These are phyloP conservation scores for Aspergillus sp. DNA, from an alignment of 2,329 filamentous ascomycete species.

Conservation along the genomic window DNA sequence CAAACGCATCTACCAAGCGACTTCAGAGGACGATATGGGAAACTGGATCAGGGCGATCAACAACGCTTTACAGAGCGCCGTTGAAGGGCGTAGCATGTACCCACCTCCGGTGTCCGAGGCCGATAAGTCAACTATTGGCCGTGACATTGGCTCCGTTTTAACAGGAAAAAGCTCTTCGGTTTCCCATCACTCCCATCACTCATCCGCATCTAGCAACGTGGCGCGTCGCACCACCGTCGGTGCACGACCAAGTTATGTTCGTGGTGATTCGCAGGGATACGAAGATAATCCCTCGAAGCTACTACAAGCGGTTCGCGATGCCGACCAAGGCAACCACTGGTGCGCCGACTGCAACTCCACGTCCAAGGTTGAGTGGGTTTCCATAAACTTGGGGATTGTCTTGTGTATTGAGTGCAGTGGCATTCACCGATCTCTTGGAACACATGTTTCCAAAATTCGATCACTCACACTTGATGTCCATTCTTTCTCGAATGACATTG, in stretches of 20 bases:
- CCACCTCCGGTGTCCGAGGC: constrained; percentile 45
- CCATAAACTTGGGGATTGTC: constrained; percentile 94
- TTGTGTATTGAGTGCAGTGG: constrained; percentile 98
- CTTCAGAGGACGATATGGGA: constrained; percentile 96
- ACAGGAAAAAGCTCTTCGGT: constrained; percentile 80
- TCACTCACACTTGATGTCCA: constrained; percentile 93
- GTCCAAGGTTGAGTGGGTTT: constrained; percentile 96
- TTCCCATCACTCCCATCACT: constrained; percentile 53
- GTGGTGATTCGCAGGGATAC: constrained; percentile 67
- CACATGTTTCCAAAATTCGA: constrained; percentile 95
- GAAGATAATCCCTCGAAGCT: constrained; percentile 85
- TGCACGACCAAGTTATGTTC: constrained; percentile 71
- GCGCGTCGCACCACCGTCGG: constrained; percentile 88
- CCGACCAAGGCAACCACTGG: constrained; percentile 87
- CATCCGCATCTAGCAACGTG: constrained; percentile 57
- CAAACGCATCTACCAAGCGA: constrained; percentile 95
- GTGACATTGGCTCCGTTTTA: constrained; percentile 88
- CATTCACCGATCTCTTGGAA: constrained; percentile 92
- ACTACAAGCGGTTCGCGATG: constrained; percentile 81
- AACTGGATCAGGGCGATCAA: constrained; percentile 97
- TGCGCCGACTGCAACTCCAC: constrained; percentile 93
- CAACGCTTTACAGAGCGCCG: constrained; percentile 92
- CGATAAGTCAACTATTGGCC: constrained; percentile 63
- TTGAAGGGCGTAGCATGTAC: constrained; percentile 71
- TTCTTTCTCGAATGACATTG: constrained; percentile 94